Base-by-base conservation (phyloP, 2,329 filamentous ascomycete species). In the Aspergillus costaricaensis region DNA sequence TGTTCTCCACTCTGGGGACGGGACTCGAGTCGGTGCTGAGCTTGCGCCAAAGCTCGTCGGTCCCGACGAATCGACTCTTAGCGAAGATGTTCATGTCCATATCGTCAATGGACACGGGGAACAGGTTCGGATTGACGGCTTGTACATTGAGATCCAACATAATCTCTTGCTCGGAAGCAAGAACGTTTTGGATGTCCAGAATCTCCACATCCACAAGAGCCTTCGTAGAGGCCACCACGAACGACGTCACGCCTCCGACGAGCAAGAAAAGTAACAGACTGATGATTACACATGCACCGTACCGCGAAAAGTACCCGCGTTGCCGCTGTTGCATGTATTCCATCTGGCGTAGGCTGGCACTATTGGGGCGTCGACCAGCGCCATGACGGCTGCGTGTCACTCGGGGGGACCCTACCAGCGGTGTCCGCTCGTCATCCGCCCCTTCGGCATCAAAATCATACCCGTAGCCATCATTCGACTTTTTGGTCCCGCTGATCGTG, bases 61-160 rank as follows among this genome's bases (percentile, higher is more conserved):
- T 82, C n/a, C 91, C 91, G 12, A 94, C 90, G 72, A 94, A 91
- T 62, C 91, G 91, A 61, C 92, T 97, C 77, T 96, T 96, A 30
- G 95, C 95, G 76, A 98, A 98, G 32, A 99, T 85, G 70, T 96
- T 92, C 59, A 98, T 83, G 73, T 98, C 92, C 72, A 96, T 89
- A 50, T 93, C 88, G 64, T 91, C 88, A 39, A 99, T 87, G 2
- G 90, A 90, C 44, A 99, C 90, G 2, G 92, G 88, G 41, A 98
- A 90, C 43, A 97, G 88, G 68, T 98, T 99, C 1, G 94, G 93
- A 73, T 99, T 99, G 68, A 94, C 83, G 0, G 94, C 95, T 67
- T 87, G 87, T 61, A 99, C 91, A 19, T 91, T 87, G 52, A 99
- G 80, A 75, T 99, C 94, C 70, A 98, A 85, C 86, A 99, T 96